These are phyloP conservation scores for Medakamo hakoo DNA, from an alignment of 139 green algal genomes.

Conservation along the genomic window DNA sequence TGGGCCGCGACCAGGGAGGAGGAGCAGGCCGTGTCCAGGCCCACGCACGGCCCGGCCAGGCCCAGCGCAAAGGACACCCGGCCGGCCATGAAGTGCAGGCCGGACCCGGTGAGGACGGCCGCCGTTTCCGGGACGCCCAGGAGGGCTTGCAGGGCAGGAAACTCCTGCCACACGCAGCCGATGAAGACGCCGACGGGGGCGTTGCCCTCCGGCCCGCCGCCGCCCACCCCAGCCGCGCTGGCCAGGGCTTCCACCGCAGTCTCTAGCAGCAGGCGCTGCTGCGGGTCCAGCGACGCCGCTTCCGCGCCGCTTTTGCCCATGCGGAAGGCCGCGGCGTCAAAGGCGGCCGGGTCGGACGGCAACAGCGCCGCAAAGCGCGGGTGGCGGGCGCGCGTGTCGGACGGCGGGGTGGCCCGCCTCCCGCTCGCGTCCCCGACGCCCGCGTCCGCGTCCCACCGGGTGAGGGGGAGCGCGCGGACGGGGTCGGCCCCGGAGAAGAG, in stretches of 20 bases:
- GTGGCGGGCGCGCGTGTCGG: too few species aligned
- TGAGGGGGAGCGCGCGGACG: background rate
- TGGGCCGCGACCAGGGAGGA: constrained; percentile 29
- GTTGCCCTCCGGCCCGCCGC: background rate
- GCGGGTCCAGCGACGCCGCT: constrained; percentile 41
- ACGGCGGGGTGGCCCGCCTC: background rate
- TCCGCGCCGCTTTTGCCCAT: constrained; percentile 33
- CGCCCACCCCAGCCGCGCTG: background rate
- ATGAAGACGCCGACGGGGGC: constrained; percentile 16
- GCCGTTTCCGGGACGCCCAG: constrained; percentile 20
- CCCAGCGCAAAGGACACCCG: constrained; percentile 41
- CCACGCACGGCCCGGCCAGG: constrained; percentile 33
- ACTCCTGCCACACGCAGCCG: constrained; percentile 46
- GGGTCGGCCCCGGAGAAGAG: background rate
- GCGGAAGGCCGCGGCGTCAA: constrained; percentile 44
- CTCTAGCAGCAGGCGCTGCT: constrained; percentile 55
- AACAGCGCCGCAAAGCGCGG: constrained; percentile 45
- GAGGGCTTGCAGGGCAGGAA: constrained; percentile 29
- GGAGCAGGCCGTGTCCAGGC: constrained; percentile 33
- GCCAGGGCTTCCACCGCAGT: constrained; percentile 8
- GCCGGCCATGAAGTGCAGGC: constrained; percentile 48
- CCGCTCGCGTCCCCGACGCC: constrained; percentile 24
- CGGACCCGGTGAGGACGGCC: constrained; percentile 41
- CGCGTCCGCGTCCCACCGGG: background rate
- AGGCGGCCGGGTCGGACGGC: constrained; percentile 19